Evolutionary conservation across 176 grass and related monocot genomes (phyloP).

Genomic region (Musa troglodytarum): DNA sequence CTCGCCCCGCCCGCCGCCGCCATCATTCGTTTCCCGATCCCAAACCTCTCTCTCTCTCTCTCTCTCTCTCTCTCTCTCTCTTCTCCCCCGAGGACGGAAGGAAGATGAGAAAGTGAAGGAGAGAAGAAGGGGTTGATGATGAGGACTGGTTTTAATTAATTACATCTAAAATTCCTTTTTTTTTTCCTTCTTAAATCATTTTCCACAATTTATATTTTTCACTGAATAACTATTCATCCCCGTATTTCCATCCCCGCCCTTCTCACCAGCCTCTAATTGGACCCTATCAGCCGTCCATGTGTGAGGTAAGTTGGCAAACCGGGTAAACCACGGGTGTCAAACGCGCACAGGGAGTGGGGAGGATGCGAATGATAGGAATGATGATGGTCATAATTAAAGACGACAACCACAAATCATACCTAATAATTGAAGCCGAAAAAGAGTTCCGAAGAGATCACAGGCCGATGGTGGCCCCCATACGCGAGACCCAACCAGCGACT

Average conservation of each 20-base stretch:
- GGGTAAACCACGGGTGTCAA: too few relatives aligned
- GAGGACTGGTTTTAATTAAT: background rate
- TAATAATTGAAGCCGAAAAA: background rate
- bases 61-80: background rate
- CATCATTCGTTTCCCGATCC: background rate
- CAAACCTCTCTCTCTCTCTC: background rate
- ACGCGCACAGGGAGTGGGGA: too few relatives aligned
- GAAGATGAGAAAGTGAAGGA: background rate
- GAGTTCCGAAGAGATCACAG: background rate
- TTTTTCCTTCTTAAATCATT: background rate
- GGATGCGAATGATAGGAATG: too few relatives aligned
- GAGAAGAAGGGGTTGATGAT: background rate
- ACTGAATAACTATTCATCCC: too few relatives aligned
- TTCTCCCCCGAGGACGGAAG: background rate
- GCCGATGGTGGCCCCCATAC: background rate
- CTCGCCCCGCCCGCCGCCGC: conserved; percentile 38
- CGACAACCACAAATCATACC: too few relatives aligned
- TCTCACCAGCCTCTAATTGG: too few relatives aligned
- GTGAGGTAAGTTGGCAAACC: too few relatives aligned
- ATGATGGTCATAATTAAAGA: too few relatives aligned
- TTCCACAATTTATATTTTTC: too few relatives aligned
- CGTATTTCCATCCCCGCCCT: rapidly evolving
- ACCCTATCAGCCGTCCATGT: too few relatives aligned
- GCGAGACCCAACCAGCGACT: too few relatives aligned
- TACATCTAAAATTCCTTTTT: background rate